phyloP scores from a whole-genome alignment of 495 filamentous ascomycete species.

The Chaetomium fimeti region DNA sequence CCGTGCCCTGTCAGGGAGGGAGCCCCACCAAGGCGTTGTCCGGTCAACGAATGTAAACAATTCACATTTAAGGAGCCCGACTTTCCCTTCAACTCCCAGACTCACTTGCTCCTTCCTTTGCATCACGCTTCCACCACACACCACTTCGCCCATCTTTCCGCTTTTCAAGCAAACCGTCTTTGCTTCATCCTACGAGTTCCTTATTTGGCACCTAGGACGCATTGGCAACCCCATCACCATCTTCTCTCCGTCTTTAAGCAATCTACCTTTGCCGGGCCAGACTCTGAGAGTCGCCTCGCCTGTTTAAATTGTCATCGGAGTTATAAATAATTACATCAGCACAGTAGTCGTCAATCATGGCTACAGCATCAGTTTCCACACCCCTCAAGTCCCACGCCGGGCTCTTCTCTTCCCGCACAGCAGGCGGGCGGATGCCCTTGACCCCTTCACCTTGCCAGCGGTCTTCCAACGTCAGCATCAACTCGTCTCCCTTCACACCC shows the following conservation, averaged over 20 bases:
- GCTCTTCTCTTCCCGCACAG: conserved; percentile 87
- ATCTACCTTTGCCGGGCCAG: background rate
- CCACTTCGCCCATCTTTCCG: background rate
- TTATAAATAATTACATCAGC: conserved; percentile 42
- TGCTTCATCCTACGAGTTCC: background rate
- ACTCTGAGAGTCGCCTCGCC: background rate
- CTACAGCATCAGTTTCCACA: conserved; percentile 82
- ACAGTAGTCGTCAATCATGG: conserved; percentile 62
- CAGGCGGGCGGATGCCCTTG: conserved; percentile 89
- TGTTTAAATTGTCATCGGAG: conserved; percentile 27
- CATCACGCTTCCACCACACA: background rate
- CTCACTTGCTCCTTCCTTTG: background rate
- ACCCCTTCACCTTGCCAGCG: conserved; percentile 80
- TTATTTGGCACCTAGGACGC: conserved; percentile 1
- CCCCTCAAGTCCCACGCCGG: conserved; percentile 91
- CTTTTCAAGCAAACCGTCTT: background rate
- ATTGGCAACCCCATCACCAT: conserved; percentile 1
- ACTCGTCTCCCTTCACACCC: conserved; percentile 77
- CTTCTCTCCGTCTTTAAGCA: background rate
- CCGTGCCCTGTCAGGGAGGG: too few relatives aligned
- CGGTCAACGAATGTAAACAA: conserved; percentile 17
- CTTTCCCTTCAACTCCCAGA: background rate
- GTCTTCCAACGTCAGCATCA: conserved; percentile 48
- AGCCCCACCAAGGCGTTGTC: background rate
- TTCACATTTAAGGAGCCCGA: background rate